These are phyloP conservation scores for Ceratobasidium theobromae DNA, from an alignment of 1,284 basidiomycete genomes.

Conservation along the genomic window DNA sequence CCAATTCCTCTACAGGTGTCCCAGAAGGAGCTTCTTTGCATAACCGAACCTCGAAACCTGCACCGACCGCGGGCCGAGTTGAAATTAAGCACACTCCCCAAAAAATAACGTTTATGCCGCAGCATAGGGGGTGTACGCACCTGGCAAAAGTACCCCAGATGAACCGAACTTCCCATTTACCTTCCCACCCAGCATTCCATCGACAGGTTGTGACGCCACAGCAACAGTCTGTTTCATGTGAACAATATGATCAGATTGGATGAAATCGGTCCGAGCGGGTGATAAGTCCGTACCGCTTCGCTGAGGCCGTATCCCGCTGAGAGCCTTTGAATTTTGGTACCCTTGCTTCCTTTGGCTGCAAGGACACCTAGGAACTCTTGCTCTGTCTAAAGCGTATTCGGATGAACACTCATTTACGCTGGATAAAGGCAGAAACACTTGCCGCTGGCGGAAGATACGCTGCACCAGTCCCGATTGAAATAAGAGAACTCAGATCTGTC, in stretches of 20 bases:
- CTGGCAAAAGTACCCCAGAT: slow-evolving; percentile 61
- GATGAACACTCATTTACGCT: background rate
- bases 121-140: slow-evolving; percentile 42
- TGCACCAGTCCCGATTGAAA: slow-evolving; percentile 54
- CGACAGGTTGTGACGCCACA: slow-evolving; percentile 50
- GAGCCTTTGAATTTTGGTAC: slow-evolving; percentile 19
- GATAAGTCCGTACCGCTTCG: slow-evolving; percentile 56
- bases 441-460: slow-evolving; percentile 66
- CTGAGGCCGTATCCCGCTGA: slow-evolving; percentile 72
- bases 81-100: background rate
- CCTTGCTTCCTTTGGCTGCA: slow-evolving; percentile 13
- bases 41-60: slow-evolving; percentile 14
- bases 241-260: background rate
- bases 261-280: background rate
- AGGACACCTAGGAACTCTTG: slow-evolving; percentile 12
- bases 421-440: background rate
- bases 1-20: slow-evolving; percentile 16
- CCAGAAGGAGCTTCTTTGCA: slow-evolving; percentile 26
- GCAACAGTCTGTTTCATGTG: slow-evolving; percentile 54
- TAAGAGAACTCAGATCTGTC: slow-evolving; percentile 58
- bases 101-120: background rate
- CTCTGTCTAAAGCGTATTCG: background rate
- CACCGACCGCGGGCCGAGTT: too few relatives aligned
- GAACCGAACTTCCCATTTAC: slow-evolving; percentile 47
- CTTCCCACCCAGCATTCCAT: slow-evolving; percentile 52